Percentiles rank a stretch among this genome's conserved stretches.
These are phyloP conservation scores for Beauveria australis DNA, from an alignment of 2,329 filamentous ascomycete species.

Conservation along the genomic window DNA sequence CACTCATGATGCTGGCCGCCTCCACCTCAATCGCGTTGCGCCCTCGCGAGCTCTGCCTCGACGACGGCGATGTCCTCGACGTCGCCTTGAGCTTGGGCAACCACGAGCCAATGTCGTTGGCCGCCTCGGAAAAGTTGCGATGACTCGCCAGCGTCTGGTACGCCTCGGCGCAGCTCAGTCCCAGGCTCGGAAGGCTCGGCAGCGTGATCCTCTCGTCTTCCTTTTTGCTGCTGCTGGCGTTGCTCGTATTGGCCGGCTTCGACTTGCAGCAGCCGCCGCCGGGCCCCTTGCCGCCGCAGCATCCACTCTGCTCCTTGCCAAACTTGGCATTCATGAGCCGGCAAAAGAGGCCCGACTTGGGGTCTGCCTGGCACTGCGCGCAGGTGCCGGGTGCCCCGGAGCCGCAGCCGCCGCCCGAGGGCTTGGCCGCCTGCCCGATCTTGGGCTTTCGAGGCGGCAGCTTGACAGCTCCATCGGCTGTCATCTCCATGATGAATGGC, in stretches of 20 bases:
- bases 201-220: constrained; percentile 26
- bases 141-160: constrained; percentile 74
- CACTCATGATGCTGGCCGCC: constrained; percentile 76
- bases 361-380: constrained; percentile 68
- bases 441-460: constrained; percentile 37
- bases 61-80: constrained; percentile 26
- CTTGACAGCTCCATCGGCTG: constrained; percentile 52
- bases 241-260: constrained; percentile 13
- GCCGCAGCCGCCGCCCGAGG: constrained; percentile 39
- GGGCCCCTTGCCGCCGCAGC: constrained; percentile 58
- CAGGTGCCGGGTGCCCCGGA: constrained; percentile 70
- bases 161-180: constrained; percentile 65
- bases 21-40: constrained; percentile 66
- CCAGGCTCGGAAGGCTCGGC: constrained; percentile 38
- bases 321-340: constrained; percentile 66
- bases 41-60: constrained; percentile 23
- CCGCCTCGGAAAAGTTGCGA: constrained; percentile 65
- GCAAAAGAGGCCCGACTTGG: constrained; percentile 75
- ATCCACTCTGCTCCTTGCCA: constrained; percentile 34
- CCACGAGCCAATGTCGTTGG: constrained; percentile 68
- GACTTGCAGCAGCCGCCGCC: constrained; percentile 60
- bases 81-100: constrained; percentile 62
- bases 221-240: constrained; percentile 14
- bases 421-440: constrained; percentile 17
- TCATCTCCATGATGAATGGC: constrained; percentile 49